A percentile compares a stretch with the other conserved stretches of the same genome.
Evolutionary conservation across 2,329 filamentous ascomycete genomes (phyloP).

Genomic region (Ceratocystis albifundus): DNA sequence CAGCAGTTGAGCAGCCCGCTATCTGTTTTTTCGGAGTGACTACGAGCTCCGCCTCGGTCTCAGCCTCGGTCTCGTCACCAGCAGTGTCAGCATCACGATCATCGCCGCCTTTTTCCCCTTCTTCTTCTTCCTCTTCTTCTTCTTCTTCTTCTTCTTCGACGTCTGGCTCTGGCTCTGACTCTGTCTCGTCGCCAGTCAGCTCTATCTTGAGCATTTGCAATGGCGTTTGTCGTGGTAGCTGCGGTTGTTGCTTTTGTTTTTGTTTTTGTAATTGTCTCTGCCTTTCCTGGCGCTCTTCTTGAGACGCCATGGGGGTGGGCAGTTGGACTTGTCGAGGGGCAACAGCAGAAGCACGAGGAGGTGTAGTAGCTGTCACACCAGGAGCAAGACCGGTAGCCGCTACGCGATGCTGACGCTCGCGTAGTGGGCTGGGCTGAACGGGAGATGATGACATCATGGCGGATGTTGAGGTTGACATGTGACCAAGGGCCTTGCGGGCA

Average conservation of each 20-base stretch:
- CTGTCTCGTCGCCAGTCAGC: conserved; percentile 19
- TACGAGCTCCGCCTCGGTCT: background rate
- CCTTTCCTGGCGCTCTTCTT: conserved; percentile 1
- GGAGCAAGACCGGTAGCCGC: background rate
- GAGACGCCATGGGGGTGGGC: conserved; percentile 13
- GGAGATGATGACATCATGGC: conserved; percentile 18
- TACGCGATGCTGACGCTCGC: conserved; percentile 6
- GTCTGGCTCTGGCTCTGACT: conserved; percentile 27
- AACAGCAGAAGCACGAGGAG: background rate
- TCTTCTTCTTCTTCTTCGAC: background rate
- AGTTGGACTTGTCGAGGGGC: conserved; percentile 5
- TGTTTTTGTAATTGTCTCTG: background rate
- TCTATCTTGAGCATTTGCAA: background rate
- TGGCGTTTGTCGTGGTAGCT: conserved; percentile 4
- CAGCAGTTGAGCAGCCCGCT: conserved; percentile 28
- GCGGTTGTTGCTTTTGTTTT: background rate
- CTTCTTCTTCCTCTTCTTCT: background rate
- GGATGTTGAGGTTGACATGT: background rate
- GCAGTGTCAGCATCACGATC: background rate
- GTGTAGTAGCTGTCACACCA: background rate
- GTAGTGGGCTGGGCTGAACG: conserved; percentile 14
- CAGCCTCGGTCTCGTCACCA: background rate
- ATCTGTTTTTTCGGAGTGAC: conserved; percentile 17
- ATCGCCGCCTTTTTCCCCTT: background rate
- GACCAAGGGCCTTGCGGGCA: background rate